Evolutionary conservation across 345 rosid species (phyloP).

Genomic region (Linum tenue): DNA sequence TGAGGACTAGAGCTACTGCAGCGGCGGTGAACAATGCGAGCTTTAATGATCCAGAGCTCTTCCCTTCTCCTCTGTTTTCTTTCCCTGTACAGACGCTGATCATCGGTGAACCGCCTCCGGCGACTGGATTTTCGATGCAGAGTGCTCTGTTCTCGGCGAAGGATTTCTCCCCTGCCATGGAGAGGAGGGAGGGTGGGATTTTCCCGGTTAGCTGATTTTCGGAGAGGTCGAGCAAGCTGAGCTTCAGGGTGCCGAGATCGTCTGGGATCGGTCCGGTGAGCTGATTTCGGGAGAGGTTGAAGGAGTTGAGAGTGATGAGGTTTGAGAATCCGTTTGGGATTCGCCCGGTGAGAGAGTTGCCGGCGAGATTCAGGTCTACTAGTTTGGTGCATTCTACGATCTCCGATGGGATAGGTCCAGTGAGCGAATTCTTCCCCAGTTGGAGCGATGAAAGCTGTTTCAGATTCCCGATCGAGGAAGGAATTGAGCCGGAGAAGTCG

Average conservation of each 20-base stretch:
- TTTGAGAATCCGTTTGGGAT: conserved; percentile 40
- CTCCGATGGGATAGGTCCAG: conserved; percentile 49
- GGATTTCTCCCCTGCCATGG: conserved; percentile 52
- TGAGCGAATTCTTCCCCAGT: conserved; percentile 54
- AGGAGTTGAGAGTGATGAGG: conserved; percentile 51
- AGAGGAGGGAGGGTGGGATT: conserved; percentile 51
- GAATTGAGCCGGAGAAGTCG: conserved; percentile 48
- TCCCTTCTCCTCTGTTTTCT: conserved; percentile 16
- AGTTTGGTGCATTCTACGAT: conserved; percentile 40
- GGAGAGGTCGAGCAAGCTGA: conserved; percentile 72
- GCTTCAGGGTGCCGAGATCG: conserved; percentile 45
- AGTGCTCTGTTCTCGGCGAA: conserved; percentile 49
- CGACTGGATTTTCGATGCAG: conserved; percentile 37
- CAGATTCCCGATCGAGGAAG: conserved; percentile 42
- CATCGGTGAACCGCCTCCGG: conserved; percentile 17
- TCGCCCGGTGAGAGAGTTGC: conserved; percentile 46
- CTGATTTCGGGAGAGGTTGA: conserved; percentile 65
- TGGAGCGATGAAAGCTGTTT: conserved; percentile 55
- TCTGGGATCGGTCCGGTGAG: conserved; percentile 54
- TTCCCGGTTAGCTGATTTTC: conserved; percentile 53
- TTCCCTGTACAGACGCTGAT: conserved; percentile 29
- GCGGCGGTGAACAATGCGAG: conserved; percentile 34
- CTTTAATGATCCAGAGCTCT: conserved; percentile 17
- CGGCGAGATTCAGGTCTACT: conserved; percentile 74
- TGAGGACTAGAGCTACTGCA: conserved; percentile 30